Conservation (phyloP, 257 asterid species). For the Fraxinus quadrangulata region DNA sequence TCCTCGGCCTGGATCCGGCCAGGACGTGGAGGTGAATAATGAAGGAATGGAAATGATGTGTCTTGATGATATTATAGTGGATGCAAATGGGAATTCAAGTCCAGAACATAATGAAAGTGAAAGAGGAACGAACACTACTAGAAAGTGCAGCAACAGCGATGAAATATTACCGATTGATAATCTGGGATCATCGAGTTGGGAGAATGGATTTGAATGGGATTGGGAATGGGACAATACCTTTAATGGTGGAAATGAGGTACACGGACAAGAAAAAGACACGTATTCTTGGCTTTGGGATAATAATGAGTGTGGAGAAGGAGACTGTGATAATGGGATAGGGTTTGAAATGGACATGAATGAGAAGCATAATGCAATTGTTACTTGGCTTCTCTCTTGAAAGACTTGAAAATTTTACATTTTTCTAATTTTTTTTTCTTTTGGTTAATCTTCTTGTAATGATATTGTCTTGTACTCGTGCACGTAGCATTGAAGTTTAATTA, state of each 20-base stretch:
- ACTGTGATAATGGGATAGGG: not conserved
- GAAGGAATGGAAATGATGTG: not conserved
- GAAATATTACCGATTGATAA: not conserved
- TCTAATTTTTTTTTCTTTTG: not conserved
- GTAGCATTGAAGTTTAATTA: not conserved
- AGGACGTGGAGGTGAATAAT: not conserved
- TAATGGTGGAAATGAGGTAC: slow-evolving; percentile 14
- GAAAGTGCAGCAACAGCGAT: not conserved
- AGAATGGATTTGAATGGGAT: slow-evolving; percentile 31
- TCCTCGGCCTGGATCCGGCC: not conserved
- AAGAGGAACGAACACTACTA: not conserved
- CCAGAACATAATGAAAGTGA: not conserved
- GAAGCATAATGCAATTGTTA: slow-evolving; percentile 40
- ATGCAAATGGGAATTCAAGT: not conserved
- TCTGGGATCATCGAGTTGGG: not conserved
- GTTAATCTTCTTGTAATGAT: not conserved
- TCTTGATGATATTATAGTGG: slow-evolving; percentile 33
- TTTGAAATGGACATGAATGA: slow-evolving; percentile 28
- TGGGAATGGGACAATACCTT: slow-evolving; percentile 34
- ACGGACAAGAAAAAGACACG: slow-evolving; percentile 24
- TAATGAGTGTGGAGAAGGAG: slow-evolving; percentile 16
- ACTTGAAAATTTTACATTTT: not conserved
- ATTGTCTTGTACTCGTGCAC: not conserved
- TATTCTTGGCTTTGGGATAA: slow-evolving; percentile 48
- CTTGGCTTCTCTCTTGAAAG: slow-evolving; percentile 60